Conservation (phyloP, 2,329 filamentous ascomycete genomes). For the Fusarium chlamydosporum region DNA sequence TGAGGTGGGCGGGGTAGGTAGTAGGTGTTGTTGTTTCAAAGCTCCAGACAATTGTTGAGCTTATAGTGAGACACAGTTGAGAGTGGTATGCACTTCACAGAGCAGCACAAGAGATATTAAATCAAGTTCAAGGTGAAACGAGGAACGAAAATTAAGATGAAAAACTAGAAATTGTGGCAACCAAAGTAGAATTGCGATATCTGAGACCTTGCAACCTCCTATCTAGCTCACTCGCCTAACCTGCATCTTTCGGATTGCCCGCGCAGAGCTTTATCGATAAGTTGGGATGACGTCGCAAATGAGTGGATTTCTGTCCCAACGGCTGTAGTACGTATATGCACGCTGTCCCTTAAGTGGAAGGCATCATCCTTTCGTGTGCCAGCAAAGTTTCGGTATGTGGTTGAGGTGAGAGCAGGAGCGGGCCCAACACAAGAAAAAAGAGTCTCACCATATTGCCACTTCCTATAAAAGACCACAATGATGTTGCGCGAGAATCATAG, state of each 20-base stretch:
- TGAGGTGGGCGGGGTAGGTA: constrained; percentile 43
- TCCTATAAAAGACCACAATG: constrained; percentile 30
- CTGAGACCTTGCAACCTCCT: constrained; percentile 45
- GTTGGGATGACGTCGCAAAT: constrained; percentile 49
- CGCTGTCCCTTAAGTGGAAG: constrained; percentile 36
- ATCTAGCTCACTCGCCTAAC: constrained; percentile 41
- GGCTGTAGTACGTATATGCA: constrained; percentile 41
- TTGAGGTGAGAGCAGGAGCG: constrained; percentile 32
- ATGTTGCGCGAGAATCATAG: constrained; percentile 38
- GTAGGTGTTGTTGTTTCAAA: constrained; percentile 45
- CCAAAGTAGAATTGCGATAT: constrained; percentile 41
- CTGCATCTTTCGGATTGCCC: constrained; percentile 34
- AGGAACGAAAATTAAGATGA: constrained; percentile 37
- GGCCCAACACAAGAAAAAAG: constrained; percentile 24
- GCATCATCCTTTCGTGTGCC: constrained; percentile 22
- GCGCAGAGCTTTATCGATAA: constrained; percentile 52
- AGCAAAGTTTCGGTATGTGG: constrained; percentile 21
- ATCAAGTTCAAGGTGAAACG: constrained; percentile 25
- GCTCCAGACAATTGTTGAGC: constrained; percentile 45
- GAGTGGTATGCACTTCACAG: constrained; percentile 30
- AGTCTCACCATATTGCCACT: constrained; percentile 37
- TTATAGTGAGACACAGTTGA: constrained; percentile 44
- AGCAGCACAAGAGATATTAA: constrained; percentile 19
- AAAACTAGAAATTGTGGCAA: constrained; percentile 37
- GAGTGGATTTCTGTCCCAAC: constrained; percentile 46